Conservation (phyloP, 106 monocot genomes). For the Dendrobium officinale region DNA sequence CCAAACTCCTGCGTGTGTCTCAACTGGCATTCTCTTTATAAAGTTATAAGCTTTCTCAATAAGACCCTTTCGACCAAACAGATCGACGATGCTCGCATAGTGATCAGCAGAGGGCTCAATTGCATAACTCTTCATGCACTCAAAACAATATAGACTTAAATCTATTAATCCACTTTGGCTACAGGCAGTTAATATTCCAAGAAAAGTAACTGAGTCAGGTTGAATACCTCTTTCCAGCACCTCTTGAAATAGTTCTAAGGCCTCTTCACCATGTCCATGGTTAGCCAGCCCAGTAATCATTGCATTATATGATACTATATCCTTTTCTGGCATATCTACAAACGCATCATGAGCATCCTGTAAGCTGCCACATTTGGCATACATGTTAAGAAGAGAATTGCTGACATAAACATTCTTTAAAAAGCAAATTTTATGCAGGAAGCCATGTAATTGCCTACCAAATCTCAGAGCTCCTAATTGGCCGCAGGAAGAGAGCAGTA, state of each 20-base stretch:
- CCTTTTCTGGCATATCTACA: constrained; percentile 21
- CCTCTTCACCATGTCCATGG: constrained; percentile 32
- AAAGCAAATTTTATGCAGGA: constrained; percentile 19
- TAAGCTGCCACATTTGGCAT: constrained; percentile 42
- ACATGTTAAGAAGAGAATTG: constrained; percentile 52
- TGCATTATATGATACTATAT: constrained; percentile 47
- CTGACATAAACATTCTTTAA: constrained; percentile 17
- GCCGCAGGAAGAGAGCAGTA: constrained; percentile 35
- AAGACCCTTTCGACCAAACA: constrained; percentile 30
- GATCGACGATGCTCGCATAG: constrained; percentile 53
- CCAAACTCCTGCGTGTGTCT: constrained; percentile 49
- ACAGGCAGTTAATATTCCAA: constrained; percentile 40
- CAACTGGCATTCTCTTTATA: constrained; percentile 21
- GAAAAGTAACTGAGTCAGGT: constrained; percentile 41
- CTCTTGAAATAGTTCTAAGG: constrained; percentile 20
- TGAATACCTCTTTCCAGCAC: constrained; percentile 19
- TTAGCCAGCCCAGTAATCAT: constrained; percentile 37
- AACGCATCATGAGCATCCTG: constrained; percentile 29
- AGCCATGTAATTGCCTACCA: constrained; percentile 32
- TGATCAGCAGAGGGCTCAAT: constrained; percentile 34
- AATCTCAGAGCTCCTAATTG: constrained; percentile 25
- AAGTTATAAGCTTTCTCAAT: constrained; percentile 33
- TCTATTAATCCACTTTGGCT: constrained; percentile 28
- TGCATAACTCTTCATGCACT: constrained; percentile 30
- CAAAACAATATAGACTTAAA: constrained; percentile 20